Percentiles rank a stretch among this genome's conserved stretches.
phyloP scores from a whole-genome alignment of 768 basidiomycete genomes.

The Lactarius hatsudake region DNA sequence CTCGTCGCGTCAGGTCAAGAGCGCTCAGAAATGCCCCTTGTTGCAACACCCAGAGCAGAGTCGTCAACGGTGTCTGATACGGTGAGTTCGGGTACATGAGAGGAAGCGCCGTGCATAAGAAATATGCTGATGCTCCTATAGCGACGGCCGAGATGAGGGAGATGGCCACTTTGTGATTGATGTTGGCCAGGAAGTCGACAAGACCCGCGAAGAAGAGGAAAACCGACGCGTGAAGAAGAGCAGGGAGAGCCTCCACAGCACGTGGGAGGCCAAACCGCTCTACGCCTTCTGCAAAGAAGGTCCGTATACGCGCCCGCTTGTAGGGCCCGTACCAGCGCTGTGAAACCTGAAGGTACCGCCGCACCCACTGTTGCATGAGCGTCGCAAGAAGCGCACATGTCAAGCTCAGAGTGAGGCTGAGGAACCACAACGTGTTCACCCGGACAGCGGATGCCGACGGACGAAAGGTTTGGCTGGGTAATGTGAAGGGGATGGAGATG shows the following conservation, averaged over 20 bases:
- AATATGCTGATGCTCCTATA: slow-evolving; percentile 14
- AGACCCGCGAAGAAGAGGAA: slow-evolving; percentile 28
- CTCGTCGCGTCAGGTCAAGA: slow-evolving; percentile 8
- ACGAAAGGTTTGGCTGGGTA: slow-evolving; percentile 4
- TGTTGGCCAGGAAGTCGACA: slow-evolving; percentile 20
- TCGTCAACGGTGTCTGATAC: slow-evolving; percentile 26
- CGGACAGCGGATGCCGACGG: slow-evolving; percentile 15
- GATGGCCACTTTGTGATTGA: slow-evolving; percentile 19
- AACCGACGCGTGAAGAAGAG: slow-evolving; percentile 23
- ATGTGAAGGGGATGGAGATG: slow-evolving; percentile 9
- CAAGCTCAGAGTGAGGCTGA: slow-evolving; percentile 25
- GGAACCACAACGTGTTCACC: slow-evolving; percentile 23
- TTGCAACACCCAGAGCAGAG: slow-evolving; percentile 11
- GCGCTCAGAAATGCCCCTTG: not conserved
- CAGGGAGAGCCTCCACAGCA: slow-evolving; percentile 25
- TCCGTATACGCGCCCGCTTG: slow-evolving; percentile 24
- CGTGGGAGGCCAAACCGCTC: slow-evolving; percentile 22
- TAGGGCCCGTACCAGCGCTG: slow-evolving; percentile 19
- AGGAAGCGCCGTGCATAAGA: slow-evolving; percentile 17
- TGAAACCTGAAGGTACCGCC: slow-evolving; percentile 22
- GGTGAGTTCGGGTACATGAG: slow-evolving; percentile 21
- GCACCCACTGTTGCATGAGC: slow-evolving; percentile 27
- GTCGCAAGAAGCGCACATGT: slow-evolving; percentile 26
- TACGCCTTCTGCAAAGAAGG: slow-evolving; percentile 24
- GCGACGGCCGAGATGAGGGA: slow-evolving; percentile 19